These are phyloP conservation scores for Colletotrichum lini DNA, from an alignment of 2,329 filamentous ascomycete genomes.

Conservation along the genomic window DNA sequence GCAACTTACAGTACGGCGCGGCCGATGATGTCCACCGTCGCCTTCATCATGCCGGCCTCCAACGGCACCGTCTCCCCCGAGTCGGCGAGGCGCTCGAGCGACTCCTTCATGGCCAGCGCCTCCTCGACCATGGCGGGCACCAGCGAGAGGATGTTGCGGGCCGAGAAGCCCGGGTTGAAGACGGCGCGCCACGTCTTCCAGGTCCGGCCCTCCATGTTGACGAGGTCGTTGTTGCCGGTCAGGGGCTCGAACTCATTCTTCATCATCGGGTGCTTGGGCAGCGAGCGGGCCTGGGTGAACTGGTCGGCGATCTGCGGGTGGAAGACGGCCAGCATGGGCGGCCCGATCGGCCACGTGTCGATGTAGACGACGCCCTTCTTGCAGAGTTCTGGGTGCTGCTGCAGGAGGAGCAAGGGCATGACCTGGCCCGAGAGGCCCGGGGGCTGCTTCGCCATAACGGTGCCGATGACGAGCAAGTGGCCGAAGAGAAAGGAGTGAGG, in stretches of 20 bases:
- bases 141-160: constrained; percentile 52
- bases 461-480: constrained; percentile 45
- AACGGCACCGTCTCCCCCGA: constrained; percentile 44
- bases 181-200: constrained; percentile 49
- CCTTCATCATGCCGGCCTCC: constrained; percentile 52
- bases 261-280: constrained; percentile 48
- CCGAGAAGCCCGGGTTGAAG: constrained; percentile 55
- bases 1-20: constrained; percentile 49
- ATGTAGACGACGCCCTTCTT: constrained; percentile 47
- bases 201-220: constrained; percentile 49
- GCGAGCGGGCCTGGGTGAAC: constrained; percentile 45
- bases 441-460: constrained; percentile 44
- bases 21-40: constrained; percentile 58
- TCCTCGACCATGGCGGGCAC: constrained; percentile 56
- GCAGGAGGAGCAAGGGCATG: constrained; percentile 43
- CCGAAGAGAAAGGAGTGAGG: constrained; percentile 46
- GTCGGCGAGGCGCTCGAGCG: neutral
- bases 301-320: constrained; percentile 45
- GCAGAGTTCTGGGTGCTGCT: constrained; percentile 34
- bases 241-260: constrained; percentile 49
- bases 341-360: constrained; percentile 49
- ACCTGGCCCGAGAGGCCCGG: constrained; percentile 44
- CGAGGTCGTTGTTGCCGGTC: constrained; percentile 50
- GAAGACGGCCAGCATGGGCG: constrained; percentile 43
- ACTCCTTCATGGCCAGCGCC: constrained; percentile 50